Base-by-base conservation (phyloP, 257 asterid genomes). In the Plectranthus barbatus region DNA sequence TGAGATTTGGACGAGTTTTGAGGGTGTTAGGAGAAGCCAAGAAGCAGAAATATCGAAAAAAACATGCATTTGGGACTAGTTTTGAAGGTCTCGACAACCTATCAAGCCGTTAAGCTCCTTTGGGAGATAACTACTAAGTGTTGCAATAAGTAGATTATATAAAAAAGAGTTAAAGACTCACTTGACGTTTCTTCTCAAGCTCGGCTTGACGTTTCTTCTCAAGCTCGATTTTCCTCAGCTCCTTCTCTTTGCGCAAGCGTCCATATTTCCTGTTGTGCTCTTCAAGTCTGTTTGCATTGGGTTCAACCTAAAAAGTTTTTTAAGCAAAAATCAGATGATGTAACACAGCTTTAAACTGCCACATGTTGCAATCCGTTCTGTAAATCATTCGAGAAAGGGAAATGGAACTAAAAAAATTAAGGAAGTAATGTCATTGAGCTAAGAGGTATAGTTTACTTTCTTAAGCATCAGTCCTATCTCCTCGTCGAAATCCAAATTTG, bases 181-280 rank as follows among this genome's bases (percentile, higher is more conserved):
- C 81, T 42, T 34, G 75, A 53, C 9, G 74, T 67, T 34, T 66
- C 73, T 70, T 74, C 62, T n/a, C n/a, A n/a, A n/a, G n/a, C n/a
- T n/a, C n/a, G n/a, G n/a, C 81, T 42, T 34, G 75, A 53, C 9
- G 74, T 67, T 34, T 66, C 73, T 60, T 80, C 74, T 83, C 75
- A 46, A 71, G 86, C 76, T 81, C 80, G 15, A 53, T 59, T 68
- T 67, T 78, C 51, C 67, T 72, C 66, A 72, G 61, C 60, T 80
- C 81, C 79, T 70, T 86, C 46, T 83, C 92, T 71, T 74, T 78
- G 18, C 78, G 76, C 58, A 86, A 13, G 54, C 87, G 83, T 52
- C 76, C 81, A 69, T 88, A 86, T 71, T 84, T 91, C 40, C 83
- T 74, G 46, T 79, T 83, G 54, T 87, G 96, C 78, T 82, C 91